Evolutionary conservation across 257 asterid species (phyloP).

Genomic region (Salvia miltiorrhiza): DNA sequence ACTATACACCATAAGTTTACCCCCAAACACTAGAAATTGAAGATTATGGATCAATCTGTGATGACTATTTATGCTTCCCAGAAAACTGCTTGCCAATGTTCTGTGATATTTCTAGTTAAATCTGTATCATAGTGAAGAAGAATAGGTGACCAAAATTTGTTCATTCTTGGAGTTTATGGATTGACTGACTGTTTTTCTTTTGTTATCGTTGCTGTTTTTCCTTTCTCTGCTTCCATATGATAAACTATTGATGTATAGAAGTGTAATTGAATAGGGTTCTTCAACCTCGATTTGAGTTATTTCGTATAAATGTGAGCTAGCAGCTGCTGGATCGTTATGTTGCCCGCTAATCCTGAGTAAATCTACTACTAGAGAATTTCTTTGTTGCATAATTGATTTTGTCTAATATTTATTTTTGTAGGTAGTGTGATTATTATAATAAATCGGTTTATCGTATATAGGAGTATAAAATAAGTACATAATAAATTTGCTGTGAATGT

Average conservation of each 20-base stretch:
- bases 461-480: too few relatives aligned
- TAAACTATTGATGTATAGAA: neutral
- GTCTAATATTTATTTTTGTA: too few relatives aligned
- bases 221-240: neutral
- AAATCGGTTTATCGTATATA: too few relatives aligned
- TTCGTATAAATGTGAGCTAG: too few relatives aligned
- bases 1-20: conserved; percentile 34
- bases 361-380: too few relatives aligned
- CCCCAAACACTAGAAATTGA: neutral
- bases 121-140: conserved; percentile 37
- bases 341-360: too few relatives aligned
- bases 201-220: neutral
- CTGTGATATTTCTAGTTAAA: neutral
- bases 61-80: conserved; percentile 5
- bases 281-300: too few relatives aligned
- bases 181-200: conserved; percentile 2
- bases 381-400: too few relatives aligned
- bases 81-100: neutral
- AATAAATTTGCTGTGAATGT: too few relatives aligned
- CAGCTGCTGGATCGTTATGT: too few relatives aligned
- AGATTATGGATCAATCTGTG: conserved; percentile 5
- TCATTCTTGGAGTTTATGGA: conserved; percentile 21
- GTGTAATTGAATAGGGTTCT: too few relatives aligned
- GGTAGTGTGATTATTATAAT: too few relatives aligned
- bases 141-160: conserved; percentile 28